phyloP scores from a whole-genome alignment of 495 filamentous ascomycete genomes.

The Hypoxylon lenormandii region DNA sequence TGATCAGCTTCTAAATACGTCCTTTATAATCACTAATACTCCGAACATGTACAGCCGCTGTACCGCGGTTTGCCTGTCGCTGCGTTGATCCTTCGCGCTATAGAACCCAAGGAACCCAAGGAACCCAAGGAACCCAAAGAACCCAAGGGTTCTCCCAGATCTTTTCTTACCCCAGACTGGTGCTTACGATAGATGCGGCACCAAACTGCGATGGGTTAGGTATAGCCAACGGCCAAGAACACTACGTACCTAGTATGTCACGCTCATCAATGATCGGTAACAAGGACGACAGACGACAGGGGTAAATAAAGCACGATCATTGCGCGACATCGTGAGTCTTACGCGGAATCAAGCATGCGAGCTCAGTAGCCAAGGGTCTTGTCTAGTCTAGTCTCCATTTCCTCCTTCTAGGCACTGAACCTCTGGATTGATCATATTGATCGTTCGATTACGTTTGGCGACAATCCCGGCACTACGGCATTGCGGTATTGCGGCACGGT shows the following conservation, averaged over 20 bases:
- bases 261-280: slow-evolving; percentile 28
- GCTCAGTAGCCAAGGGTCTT: slow-evolving; percentile 16
- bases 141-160: slow-evolving; percentile 36
- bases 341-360: slow-evolving; percentile 24
- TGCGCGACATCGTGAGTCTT: slow-evolving; percentile 37
- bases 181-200: slow-evolving; percentile 47
- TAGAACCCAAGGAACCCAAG: background rate
- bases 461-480: slow-evolving; percentile 18
- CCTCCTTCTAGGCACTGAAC: slow-evolving; percentile 8
- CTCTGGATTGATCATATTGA: too few relatives aligned
- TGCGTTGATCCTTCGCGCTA: slow-evolving; percentile 32
- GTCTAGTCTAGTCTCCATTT: slow-evolving; percentile 20
- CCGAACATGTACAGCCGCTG: slow-evolving; percentile 29
- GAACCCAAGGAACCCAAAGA: background rate
- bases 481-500: slow-evolving; percentile 8
- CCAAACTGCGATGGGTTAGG: slow-evolving; percentile 46
- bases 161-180: slow-evolving; percentile 50
- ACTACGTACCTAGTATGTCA: slow-evolving; percentile 36
- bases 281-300: slow-evolving; percentile 14
- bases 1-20: slow-evolving; percentile 25
- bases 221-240: slow-evolving; percentile 42
- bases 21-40: slow-evolving; percentile 10
- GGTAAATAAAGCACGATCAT: slow-evolving; percentile 20
- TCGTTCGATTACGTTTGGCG: slow-evolving; percentile 31
- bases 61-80: slow-evolving; percentile 22